Evolutionary conservation across 352 stramenopile genomes (phyloP), one percentile per base, ranked within the genome.

Genomic region (Phytopythium boreale): DNA sequence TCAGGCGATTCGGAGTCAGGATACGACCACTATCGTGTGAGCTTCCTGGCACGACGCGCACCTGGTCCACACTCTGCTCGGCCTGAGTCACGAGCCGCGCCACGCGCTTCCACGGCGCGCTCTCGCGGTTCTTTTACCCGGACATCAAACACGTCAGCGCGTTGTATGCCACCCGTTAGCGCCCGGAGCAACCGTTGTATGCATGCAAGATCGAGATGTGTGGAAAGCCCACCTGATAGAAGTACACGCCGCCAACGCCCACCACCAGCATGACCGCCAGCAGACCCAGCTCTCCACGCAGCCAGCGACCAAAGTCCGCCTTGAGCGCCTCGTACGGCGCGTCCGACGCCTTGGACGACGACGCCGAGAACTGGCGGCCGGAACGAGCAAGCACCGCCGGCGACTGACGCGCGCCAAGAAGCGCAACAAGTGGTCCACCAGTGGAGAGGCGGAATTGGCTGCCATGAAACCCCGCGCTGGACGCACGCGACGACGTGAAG

Each of bases 281-380:
- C 31, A 94, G 27, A 39, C 62, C 58, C 17, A 74, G 66, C 59
- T 94, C 85, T 34, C 79, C 76, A 29, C 74, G 66, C 31, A 87
- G 29, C 80, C 84, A 91, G 27, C 70, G 79, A 27, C 72, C 74
- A 50, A 94, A 94, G 34, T 94, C 80, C 9, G 53, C 58, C 72
- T 87, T 89, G 4, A 93, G 62, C 7, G 72, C 56, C 62, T 85
- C 82, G 37, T 91, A 71, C 0, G 62, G 59, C 8, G 46, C 47
- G 6, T 59, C 67, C 11, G 68, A 52, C 34, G 63, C 58, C 68
- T 63, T 76, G 36, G 53, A 51, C 63, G 74, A 68, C 26, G 50
- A n/a, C 6, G 51, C 29, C 29, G 29, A 58, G 22, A 58, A 37
- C 47, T 6, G 10, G 47, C 47, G 47, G 4, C 11, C 2, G 22